Evolutionary conservation across 2,329 filamentous ascomycete genomes (phyloP).

Genomic region (Fusarium illudens): DNA sequence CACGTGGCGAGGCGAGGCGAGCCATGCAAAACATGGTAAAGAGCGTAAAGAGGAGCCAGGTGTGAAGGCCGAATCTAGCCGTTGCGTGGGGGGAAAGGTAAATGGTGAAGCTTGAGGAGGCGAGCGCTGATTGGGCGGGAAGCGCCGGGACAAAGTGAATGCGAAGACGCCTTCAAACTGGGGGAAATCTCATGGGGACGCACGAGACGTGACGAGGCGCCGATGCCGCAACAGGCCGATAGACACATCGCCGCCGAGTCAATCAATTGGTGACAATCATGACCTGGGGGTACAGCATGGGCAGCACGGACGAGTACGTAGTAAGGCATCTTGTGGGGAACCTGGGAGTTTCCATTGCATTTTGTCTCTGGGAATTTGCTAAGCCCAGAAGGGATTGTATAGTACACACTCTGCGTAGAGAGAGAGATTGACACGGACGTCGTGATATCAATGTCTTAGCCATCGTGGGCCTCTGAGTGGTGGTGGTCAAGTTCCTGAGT

Average conservation of each 20-base stretch:
- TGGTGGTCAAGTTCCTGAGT: background rate
- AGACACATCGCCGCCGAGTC: constrained; percentile 30
- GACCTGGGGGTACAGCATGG: background rate
- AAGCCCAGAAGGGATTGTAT: background rate
- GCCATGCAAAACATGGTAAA: constrained; percentile 4
- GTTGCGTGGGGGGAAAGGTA: constrained; percentile 21
- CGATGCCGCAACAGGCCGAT: constrained; percentile 37
- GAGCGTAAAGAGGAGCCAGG: background rate
- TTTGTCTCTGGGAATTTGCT: constrained; percentile 7
- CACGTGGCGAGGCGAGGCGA: constrained; percentile 33
- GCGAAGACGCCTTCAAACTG: constrained; percentile 1
- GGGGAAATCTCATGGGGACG: background rate
- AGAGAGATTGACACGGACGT: background rate
- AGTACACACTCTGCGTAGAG: background rate
- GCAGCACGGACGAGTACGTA: background rate
- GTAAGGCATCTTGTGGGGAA: constrained; percentile 18
- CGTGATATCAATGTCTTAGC: background rate
- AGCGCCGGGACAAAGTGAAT: background rate
- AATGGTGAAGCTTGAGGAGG: background rate
- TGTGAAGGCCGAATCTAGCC: constrained; percentile 41
- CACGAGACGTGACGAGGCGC: background rate
- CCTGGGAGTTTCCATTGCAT: constrained; percentile 25
- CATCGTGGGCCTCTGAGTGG: constrained; percentile 1
- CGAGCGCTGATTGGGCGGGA: constrained; percentile 20
- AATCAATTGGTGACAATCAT: constrained; percentile 18